Conservation (phyloP, 2,329 filamentous ascomycete genomes). For the Fusarium protoensiforme region DNA sequence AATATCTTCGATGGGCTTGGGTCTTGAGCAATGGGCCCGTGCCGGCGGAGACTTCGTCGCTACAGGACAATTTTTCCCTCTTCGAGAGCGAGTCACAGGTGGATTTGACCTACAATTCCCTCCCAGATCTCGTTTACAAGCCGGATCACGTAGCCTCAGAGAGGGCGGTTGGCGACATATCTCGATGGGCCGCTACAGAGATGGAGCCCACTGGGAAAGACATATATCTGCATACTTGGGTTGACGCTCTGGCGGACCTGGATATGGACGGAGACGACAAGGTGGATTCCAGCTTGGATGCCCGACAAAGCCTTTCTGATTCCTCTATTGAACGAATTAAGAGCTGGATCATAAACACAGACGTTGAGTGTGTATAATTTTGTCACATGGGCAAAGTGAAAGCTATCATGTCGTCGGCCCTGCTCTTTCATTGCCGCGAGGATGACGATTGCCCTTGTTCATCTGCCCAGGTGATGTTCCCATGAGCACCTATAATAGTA, state of each 20-base stretch:
- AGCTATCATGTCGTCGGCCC: no score
- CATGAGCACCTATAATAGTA: not conserved
- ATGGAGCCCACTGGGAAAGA: constrained; percentile 7
- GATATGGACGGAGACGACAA: not conserved
- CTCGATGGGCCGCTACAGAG: constrained; percentile 6
- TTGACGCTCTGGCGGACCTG: constrained; percentile 8
- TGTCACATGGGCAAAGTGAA: no score
- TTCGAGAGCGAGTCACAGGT: not conserved
- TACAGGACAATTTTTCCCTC: not conserved
- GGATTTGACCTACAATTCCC: not conserved
- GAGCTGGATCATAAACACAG: no score
- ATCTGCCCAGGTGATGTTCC: no score
- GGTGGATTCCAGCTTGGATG: no score
- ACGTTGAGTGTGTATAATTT: no score
- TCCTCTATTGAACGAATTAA: no score
- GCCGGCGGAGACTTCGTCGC: not conserved
- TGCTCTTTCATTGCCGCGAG: no score
- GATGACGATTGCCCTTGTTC: no score
- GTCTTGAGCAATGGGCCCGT: not conserved
- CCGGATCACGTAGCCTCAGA: constrained; percentile 3
- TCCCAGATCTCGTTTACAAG: not conserved
- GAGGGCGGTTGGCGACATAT: constrained; percentile 8
- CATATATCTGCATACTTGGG: constrained; percentile 3
- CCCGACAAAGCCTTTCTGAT: no score
- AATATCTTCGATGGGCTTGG: constrained; percentile 11